Evolutionary conservation across 208 protist genomes (phyloP).

Genomic region (Trypanosoma cruzi): DNA sequence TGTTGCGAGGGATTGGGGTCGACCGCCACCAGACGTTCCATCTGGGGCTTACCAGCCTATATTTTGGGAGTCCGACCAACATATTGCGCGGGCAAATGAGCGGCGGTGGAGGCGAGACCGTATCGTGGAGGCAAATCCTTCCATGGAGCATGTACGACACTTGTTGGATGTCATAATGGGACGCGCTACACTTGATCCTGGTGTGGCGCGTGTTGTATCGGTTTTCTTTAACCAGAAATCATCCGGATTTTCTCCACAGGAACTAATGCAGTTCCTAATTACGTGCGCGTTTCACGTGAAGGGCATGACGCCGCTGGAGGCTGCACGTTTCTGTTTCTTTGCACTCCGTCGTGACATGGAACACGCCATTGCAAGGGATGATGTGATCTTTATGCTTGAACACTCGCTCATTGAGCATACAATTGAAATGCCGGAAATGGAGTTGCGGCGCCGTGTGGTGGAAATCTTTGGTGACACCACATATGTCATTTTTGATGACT

Average conservation of each 20-base stretch:
- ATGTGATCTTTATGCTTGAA: constrained; percentile 76
- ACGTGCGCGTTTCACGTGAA: constrained; percentile 67
- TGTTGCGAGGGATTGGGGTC: constrained; percentile 57
- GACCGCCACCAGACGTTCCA: constrained; percentile 49
- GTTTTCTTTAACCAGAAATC: constrained; percentile 48
- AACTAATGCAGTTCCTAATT: constrained; percentile 75
- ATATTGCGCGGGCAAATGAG: constrained; percentile 59
- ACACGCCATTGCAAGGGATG: constrained; percentile 66
- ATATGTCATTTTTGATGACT: constrained; percentile 70
- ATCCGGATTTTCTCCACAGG: constrained; percentile 37
- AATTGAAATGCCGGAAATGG: constrained; percentile 69
- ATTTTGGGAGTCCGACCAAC: constrained; percentile 70
- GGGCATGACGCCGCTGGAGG: constrained; percentile 51
- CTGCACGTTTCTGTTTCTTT: constrained; percentile 85
- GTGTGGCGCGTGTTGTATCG: constrained; percentile 40
- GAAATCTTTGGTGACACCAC: constrained; percentile 65
- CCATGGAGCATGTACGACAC: constrained; percentile 79
- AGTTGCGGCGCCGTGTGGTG: constrained; percentile 59
- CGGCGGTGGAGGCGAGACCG: constrained; percentile 59
- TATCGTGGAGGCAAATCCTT: constrained; percentile 64
- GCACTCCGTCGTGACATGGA: constrained; percentile 78
- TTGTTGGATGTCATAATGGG: constrained; percentile 84
- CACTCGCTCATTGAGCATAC: constrained; percentile 74
- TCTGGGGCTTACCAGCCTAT: constrained; percentile 73
- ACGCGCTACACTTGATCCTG: constrained; percentile 37